Conservation (phyloP, 192 early-diverging fungal species). For the Tieghemiomyces parasiticus region DNA sequence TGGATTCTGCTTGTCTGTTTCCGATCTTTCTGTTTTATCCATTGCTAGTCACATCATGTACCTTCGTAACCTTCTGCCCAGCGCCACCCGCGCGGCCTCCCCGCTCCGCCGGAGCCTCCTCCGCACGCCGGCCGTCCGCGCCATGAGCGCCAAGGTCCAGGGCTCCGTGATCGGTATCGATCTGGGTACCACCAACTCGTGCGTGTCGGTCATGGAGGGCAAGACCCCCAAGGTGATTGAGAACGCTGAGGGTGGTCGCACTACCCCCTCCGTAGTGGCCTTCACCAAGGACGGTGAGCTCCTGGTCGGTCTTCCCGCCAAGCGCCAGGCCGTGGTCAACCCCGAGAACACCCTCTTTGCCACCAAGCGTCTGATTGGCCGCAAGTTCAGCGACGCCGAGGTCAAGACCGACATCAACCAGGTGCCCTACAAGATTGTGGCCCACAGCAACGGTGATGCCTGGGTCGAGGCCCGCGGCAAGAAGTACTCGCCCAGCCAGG, state of each 20-base stretch:
- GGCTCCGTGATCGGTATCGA: slow-evolving; percentile 93
- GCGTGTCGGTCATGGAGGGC: slow-evolving; percentile 98
- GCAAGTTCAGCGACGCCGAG: slow-evolving; percentile 73
- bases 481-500: slow-evolving; percentile 89
- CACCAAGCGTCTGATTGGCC: slow-evolving; percentile 93
- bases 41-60: too few species aligned
- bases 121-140: slow-evolving; percentile 18
- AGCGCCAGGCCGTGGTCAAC: slow-evolving; percentile 98
- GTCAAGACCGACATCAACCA: slow-evolving; percentile 83
- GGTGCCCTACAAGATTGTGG: slow-evolving; percentile 90
- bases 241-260: slow-evolving; percentile 91
- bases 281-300: slow-evolving; percentile 93
- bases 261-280: slow-evolving; percentile 93
- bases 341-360: slow-evolving; percentile 97
- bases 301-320: slow-evolving; percentile 90
- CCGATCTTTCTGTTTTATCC: too few species aligned
- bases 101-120: slow-evolving; percentile 3
- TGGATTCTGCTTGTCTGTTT: too few species aligned
- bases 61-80: too few species aligned
- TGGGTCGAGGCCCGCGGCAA: slow-evolving; percentile 94
- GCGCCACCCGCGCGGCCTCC: too few species aligned
- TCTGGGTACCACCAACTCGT: slow-evolving; percentile 99
- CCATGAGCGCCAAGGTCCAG: slow-evolving; percentile 46
- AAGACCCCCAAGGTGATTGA: slow-evolving; percentile 94
- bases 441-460: slow-evolving; percentile 93